These are phyloP conservation scores for Pezicula radicicola DNA, from an alignment of 2,329 filamentous ascomycete species.

Conservation along the genomic window DNA sequence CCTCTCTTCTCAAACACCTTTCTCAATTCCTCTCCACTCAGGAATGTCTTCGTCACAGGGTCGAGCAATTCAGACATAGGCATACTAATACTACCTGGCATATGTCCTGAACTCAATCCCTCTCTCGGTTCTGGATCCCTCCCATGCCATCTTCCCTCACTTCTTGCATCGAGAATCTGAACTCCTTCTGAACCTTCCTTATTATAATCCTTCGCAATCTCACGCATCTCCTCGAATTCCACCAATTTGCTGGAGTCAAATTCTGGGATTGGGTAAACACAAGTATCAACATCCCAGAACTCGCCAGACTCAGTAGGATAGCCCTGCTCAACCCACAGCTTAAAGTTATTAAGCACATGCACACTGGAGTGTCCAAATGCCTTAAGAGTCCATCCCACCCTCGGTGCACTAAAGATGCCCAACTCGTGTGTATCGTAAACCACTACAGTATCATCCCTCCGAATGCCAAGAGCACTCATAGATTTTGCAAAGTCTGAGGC, in stretches of 20 bases:
- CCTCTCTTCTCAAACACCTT: slow-evolving; percentile 78
- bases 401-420: slow-evolving; percentile 90
- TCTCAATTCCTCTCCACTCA: slow-evolving; percentile 67
- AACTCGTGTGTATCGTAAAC: slow-evolving; percentile 91
- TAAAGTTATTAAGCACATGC: slow-evolving; percentile 93
- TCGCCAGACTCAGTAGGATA: slow-evolving; percentile 79
- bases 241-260: slow-evolving; percentile 64
- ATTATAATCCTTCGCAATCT: slow-evolving; percentile 71
- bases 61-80: slow-evolving; percentile 80
- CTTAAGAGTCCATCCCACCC: slow-evolving; percentile 89
- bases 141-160: slow-evolving; percentile 76
- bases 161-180: slow-evolving; percentile 86
- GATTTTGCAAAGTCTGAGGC: slow-evolving; percentile 78
- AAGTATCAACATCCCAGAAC: slow-evolving; percentile 64
- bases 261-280: slow-evolving; percentile 59
- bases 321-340: slow-evolving; percentile 83
- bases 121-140: slow-evolving; percentile 81
- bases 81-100: slow-evolving; percentile 82
- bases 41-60: slow-evolving; percentile 75
- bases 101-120: slow-evolving; percentile 84
- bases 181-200: slow-evolving; percentile 82
- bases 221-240: slow-evolving; percentile 77
- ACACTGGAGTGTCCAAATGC: slow-evolving; percentile 88
- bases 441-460: slow-evolving; percentile 83
- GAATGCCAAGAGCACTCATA: slow-evolving; percentile 86